Evolutionary conservation across 805 yeast species (phyloP), one percentile per base, ranked within the genome.

Genomic region (Candida golubevii): DNA sequence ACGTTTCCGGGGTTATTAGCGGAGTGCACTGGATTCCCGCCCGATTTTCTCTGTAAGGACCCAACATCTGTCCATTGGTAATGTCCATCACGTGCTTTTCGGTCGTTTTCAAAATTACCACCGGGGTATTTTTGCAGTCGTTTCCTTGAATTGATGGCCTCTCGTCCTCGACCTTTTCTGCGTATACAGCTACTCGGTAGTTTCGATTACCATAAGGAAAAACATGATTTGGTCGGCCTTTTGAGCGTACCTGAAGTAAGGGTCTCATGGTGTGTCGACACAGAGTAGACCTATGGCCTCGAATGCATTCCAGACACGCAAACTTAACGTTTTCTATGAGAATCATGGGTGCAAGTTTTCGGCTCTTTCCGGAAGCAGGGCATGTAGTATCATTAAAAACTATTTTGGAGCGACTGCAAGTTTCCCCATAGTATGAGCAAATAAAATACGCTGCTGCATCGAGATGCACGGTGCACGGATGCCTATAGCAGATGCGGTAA

Each of bases 201-300:
- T 71, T 66, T 26, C 72, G 72, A 53, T 71, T 71, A 23, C 70
- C 70, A 39, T 69, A 69, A 6, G 77, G 78, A 30, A 44, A 45
- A 41, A 75, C 80, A 8, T 80, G 73, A 26, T 78, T 71, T 0
- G 97, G 97, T 38, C 98, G 67, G 0, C 98, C 99, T 47, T 96
- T 77, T n/a, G 87, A 79, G 26, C 96, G 75, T 10, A 91, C 97
- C 56, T 88, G 87, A 10, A 90, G 82, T 34, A 91, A 69, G 23
- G 93, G 88, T 38, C 97, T 73, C 41, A 77, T 72, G 28, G 85
- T 79, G 63, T 91, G 99, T 42, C 78, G 79, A 63, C 99, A 91
- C 44, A 83, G 80, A 1, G 91, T 81, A 1, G 97, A 86, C 34
- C 99, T 68, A 59, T 91, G 99, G 13, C 98, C 98, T 36, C 97